phyloP scores from a whole-genome alignment of 768 basidiomycete genomes.

The Filobasidium wieringae region DNA sequence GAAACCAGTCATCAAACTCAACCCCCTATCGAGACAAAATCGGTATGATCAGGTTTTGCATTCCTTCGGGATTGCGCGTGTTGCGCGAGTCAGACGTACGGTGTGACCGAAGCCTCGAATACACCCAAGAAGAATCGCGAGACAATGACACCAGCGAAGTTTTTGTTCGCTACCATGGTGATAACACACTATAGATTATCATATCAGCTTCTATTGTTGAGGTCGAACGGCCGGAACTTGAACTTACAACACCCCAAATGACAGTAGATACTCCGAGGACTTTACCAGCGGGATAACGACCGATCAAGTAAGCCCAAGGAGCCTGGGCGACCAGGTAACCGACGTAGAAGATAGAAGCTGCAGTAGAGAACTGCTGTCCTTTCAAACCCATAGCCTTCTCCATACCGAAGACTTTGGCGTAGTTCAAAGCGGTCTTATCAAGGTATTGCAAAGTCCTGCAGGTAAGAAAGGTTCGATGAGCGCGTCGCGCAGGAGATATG shows the following conservation, averaged over 20 bases:
- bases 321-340: conserved; percentile 33
- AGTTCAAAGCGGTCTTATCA: conserved; percentile 33
- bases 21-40: conserved; percentile 8
- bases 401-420: conserved; percentile 37
- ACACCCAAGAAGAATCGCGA: conserved; percentile 38
- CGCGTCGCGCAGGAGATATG: background rate
- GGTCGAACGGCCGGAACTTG: too few relatives aligned
- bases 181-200: too few relatives aligned
- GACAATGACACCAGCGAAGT: conserved; percentile 32
- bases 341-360: conserved; percentile 19
- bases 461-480: background rate
- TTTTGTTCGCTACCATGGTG: conserved; percentile 30
- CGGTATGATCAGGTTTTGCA: too few relatives aligned
- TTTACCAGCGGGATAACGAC: conserved; percentile 33
- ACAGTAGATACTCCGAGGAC: conserved; percentile 33
- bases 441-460: conserved; percentile 29
- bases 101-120: conserved; percentile 37
- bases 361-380: conserved; percentile 28
- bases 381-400: conserved; percentile 31
- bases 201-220: too few relatives aligned
- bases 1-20: conserved; percentile 38
- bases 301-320: conserved; percentile 30
- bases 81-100: too few relatives aligned
- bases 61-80: too few relatives aligned
- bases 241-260: conserved; percentile 31